A percentile compares a stretch with the other conserved stretches of the same genome.
Evolutionary conservation across 805 yeast species (phyloP).

Genomic region (Zygosaccharomyces gambellarensis): DNA sequence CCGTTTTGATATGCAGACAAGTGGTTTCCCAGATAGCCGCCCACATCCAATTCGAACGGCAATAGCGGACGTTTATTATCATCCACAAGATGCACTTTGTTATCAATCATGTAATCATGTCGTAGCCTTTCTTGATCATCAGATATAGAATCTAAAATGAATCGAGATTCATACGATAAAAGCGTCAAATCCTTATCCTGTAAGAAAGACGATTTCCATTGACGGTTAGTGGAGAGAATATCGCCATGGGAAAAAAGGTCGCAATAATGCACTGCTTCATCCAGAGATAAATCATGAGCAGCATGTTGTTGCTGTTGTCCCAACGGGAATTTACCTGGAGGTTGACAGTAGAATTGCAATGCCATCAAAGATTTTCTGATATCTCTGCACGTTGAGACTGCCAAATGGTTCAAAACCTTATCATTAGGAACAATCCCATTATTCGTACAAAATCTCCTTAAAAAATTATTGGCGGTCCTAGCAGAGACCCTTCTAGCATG

Average conservation of each 20-base stretch:
- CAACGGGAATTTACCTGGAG: constrained; percentile 10
- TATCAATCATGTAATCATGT: constrained; percentile 29
- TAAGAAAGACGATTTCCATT: constrained; percentile 19
- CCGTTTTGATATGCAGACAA: constrained; percentile 1
- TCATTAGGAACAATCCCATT: constrained; percentile 35
- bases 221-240: constrained; percentile 11
- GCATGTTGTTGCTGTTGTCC: background rate
- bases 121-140: constrained; percentile 24
- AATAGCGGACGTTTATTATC: constrained; percentile 9
- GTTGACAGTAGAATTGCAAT: constrained; percentile 37
- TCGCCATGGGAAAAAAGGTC: constrained; percentile 23
- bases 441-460: constrained; percentile 27
- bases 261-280: constrained; percentile 1
- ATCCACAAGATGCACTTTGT: constrained; percentile 23
- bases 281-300: background rate
- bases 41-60: constrained; percentile 26
- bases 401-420: constrained; percentile 29
- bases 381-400: constrained; percentile 36
- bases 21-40: constrained; percentile 9
- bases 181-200: constrained; percentile 24
- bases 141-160: background rate
- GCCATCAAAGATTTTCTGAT: constrained; percentile 44
- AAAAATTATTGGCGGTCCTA: constrained; percentile 33
- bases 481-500: constrained; percentile 26
- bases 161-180: constrained; percentile 14